Evolutionary conservation across 768 basidiomycete species (phyloP).

Genomic region (Pseudohyphozyma bogoriensis): DNA sequence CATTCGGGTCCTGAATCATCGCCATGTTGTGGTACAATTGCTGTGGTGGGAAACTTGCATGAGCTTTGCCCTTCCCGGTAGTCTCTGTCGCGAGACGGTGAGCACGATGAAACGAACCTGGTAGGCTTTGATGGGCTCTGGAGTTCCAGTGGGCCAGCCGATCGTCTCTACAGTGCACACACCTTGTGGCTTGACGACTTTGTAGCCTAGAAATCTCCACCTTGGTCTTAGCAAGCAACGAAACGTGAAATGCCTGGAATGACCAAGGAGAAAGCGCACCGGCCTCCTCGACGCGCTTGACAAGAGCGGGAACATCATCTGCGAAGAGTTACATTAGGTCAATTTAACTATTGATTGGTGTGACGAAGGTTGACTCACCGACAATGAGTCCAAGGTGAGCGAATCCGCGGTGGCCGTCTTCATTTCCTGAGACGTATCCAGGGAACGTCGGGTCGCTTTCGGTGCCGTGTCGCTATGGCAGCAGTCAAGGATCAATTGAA

Average conservation of each 20-base stretch:
- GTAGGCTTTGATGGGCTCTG: slow-evolving; percentile 23
- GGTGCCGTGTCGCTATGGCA: slow-evolving; percentile 16
- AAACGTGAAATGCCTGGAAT: no score
- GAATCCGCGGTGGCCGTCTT: slow-evolving; percentile 6
- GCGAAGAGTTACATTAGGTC: slow-evolving; percentile 20
- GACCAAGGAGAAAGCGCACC: background rate
- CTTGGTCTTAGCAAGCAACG: no score
- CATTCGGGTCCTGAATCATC: slow-evolving; percentile 15
- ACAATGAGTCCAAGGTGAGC: slow-evolving; percentile 12
- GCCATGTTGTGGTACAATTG: slow-evolving; percentile 15
- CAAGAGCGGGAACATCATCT: slow-evolving; percentile 21
- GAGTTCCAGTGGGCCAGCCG: slow-evolving; percentile 21
- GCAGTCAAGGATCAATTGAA: background rate
- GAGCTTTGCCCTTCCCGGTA: background rate
- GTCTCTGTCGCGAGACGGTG: background rate
- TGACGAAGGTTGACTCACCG: no score
- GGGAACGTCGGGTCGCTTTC: slow-evolving; percentile 10
- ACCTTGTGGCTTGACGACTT: slow-evolving; percentile 23
- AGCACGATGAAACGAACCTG: slow-evolving; percentile 3
- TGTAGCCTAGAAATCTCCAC: no score
- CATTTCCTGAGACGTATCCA: slow-evolving; percentile 15
- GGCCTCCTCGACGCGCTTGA: slow-evolving; percentile 9
- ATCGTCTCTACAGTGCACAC: slow-evolving; percentile 13
- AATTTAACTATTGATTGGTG: background rate
- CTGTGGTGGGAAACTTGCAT: no score